A percentile compares a stretch with the other conserved stretches of the same genome.
phyloP scores from a whole-genome alignment of 345 rosid genomes.

The Salix arbutifolia region DNA sequence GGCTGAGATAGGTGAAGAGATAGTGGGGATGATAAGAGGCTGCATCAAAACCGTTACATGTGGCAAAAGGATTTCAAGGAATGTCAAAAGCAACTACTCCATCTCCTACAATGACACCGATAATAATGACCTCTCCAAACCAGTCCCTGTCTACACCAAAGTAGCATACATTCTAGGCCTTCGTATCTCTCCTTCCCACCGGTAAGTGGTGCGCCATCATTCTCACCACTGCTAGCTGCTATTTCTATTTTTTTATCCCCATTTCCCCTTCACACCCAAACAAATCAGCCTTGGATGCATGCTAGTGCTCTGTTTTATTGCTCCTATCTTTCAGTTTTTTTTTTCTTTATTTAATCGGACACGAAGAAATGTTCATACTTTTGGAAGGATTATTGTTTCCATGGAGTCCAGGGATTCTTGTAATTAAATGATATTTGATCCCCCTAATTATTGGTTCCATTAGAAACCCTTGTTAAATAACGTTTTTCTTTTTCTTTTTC shows the following conservation, averaged over 20 bases:
- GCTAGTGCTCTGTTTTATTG: background rate
- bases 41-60: constrained; percentile 91
- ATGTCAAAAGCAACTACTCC: constrained; percentile 13
- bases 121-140: constrained; percentile 9
- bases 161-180: constrained; percentile 87
- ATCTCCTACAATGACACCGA: background rate
- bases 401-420: background rate
- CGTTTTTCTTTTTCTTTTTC: background rate
- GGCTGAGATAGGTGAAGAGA: constrained; percentile 69
- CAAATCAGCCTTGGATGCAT: background rate
- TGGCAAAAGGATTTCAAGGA: constrained; percentile 47
- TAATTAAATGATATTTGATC: background rate
- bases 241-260: too few species aligned
- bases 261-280: too few species aligned
- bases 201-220: constrained; percentile 30
- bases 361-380: background rate
- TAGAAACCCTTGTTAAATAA: background rate
- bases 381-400: background rate
- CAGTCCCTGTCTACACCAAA: constrained; percentile 63
- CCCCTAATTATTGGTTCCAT: background rate
- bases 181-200: constrained; percentile 79
- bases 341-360: background rate
- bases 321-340: background rate
- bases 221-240: too few species aligned
- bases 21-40: constrained; percentile 90